A percentile compares a stretch with the other conserved stretches of the same genome.
Evolutionary conservation across 2,329 filamentous ascomycete genomes (phyloP).

Genomic region (Alternaria hordeiaustralica): DNA sequence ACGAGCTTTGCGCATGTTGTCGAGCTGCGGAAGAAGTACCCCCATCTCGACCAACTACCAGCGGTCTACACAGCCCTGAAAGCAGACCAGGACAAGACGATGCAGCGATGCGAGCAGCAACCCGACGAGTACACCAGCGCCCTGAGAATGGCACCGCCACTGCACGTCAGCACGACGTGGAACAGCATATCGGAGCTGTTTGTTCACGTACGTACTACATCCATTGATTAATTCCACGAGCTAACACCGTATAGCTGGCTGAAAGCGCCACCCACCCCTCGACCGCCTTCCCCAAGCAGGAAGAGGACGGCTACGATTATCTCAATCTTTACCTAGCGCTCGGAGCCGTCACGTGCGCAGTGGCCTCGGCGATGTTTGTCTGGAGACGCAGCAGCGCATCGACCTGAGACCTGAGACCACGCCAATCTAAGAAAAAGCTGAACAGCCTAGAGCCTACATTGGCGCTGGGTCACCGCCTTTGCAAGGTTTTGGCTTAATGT

Average conservation of each 20-base stretch:
- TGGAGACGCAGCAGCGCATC: slow-evolving; percentile 58
- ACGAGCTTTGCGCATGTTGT: slow-evolving; percentile 95
- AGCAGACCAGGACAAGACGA: slow-evolving; percentile 94
- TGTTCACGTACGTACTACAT: slow-evolving; percentile 64
- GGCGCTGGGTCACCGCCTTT: no score
- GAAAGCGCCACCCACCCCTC: slow-evolving; percentile 91
- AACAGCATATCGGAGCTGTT: slow-evolving; percentile 93
- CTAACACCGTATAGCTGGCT: slow-evolving; percentile 64
- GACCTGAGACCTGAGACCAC: neutral
- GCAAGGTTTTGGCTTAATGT: no score
- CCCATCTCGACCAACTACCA: slow-evolving; percentile 86
- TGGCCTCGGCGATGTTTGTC: slow-evolving; percentile 64
- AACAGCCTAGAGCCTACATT: no score
- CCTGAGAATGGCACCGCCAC: slow-evolving; percentile 85
- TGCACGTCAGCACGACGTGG: slow-evolving; percentile 97
- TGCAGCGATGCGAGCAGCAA: slow-evolving; percentile 86
- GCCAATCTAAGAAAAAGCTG: no score
- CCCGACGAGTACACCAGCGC: slow-evolving; percentile 89
- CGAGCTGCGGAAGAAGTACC: slow-evolving; percentile 76
- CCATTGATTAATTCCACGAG: neutral
- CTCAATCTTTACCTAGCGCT: slow-evolving; percentile 86
- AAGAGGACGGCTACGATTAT: slow-evolving; percentile 80
- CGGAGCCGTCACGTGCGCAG: slow-evolving; percentile 70
- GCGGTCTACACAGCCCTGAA: slow-evolving; percentile 93
- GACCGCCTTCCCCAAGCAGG: slow-evolving; percentile 85